Evolutionary conservation across 169 alveolate species (phyloP).

Genomic region (Eimeria zaria): DNA sequence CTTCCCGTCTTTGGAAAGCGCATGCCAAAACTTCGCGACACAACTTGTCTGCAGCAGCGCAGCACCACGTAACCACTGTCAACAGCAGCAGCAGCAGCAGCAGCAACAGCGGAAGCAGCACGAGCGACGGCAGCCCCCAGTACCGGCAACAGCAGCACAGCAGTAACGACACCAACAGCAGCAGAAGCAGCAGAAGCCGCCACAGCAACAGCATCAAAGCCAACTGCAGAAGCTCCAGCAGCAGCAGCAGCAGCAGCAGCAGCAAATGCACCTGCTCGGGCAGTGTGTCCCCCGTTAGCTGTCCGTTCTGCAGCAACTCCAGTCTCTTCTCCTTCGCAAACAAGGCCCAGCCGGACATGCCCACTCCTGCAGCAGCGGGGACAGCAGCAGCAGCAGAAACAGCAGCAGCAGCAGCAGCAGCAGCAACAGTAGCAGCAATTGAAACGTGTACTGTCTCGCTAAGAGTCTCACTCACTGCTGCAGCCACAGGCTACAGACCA

Average conservation of each 20-base stretch:
- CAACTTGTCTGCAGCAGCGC: slow-evolving; percentile 29
- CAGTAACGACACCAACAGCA: not conserved
- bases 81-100: not conserved
- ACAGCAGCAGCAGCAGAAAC: not conserved
- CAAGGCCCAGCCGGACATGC: slow-evolving; percentile 83
- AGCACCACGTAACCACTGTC: not conserved
- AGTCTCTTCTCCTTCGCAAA: slow-evolving; percentile 79
- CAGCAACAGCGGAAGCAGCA: not conserved
- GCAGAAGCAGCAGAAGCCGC: not conserved
- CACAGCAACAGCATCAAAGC: not conserved
- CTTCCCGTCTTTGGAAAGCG: slow-evolving; percentile 66
- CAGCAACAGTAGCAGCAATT: no score
- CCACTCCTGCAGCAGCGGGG: slow-evolving; percentile 48
- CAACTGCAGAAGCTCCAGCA: not conserved
- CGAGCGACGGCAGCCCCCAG: not conserved
- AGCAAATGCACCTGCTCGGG: slow-evolving; percentile 55
- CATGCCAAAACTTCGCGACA: slow-evolving; percentile 82
- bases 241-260: not conserved
- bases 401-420: no score
- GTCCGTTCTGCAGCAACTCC: slow-evolving; percentile 71
- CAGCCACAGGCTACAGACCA: not conserved
- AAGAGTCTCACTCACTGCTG: not conserved
- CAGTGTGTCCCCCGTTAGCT: slow-evolving; percentile 76
- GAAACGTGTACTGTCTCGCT: not conserved
- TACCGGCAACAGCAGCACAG: not conserved